These are phyloP conservation scores for Picochlorum sp. DNA, from an alignment of 139 green algal genomes.

Conservation along the genomic window DNA sequence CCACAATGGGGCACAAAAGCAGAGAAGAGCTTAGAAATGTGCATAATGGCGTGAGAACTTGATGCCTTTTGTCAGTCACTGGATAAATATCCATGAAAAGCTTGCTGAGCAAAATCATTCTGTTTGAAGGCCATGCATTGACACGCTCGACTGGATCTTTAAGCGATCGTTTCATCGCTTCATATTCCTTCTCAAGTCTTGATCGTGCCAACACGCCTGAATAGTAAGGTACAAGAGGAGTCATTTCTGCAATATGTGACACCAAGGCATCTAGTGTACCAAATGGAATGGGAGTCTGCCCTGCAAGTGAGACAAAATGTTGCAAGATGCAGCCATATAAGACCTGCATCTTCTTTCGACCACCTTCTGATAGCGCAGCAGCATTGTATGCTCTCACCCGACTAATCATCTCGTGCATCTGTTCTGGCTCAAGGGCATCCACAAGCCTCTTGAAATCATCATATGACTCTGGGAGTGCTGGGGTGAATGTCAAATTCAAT, in stretches of 20 bases:
- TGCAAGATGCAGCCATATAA: conserved; percentile 86
- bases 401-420: conserved; percentile 53
- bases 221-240: conserved; percentile 72
- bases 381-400: conserved; percentile 74
- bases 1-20: conserved; percentile 41
- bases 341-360: conserved; percentile 68
- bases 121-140: conserved; percentile 29
- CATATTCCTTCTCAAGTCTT: conserved; percentile 42
- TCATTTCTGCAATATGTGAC: conserved; percentile 48
- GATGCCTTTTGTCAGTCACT: conserved; percentile 65
- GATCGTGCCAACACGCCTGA: conserved; percentile 73
- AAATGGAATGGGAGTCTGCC: conserved; percentile 36
- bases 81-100: conserved; percentile 82
- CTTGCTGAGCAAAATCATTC: conserved; percentile 69
- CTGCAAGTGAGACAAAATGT: conserved; percentile 75
- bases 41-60: conserved; percentile 63
- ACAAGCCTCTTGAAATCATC: conserved; percentile 48
- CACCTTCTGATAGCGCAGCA: conserved; percentile 49
- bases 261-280: conserved; percentile 63
- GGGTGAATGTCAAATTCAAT: conserved; percentile 72
- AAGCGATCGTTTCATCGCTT: conserved; percentile 33
- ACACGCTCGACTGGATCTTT: conserved; percentile 8
- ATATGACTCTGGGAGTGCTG: conserved; percentile 61
- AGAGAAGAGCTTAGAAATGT: conserved; percentile 48
- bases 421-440: conserved; percentile 30